These are phyloP conservation scores for Hypomontagnella submonticulosa DNA, from an alignment of 495 filamentous ascomycete species.

Conservation along the genomic window DNA sequence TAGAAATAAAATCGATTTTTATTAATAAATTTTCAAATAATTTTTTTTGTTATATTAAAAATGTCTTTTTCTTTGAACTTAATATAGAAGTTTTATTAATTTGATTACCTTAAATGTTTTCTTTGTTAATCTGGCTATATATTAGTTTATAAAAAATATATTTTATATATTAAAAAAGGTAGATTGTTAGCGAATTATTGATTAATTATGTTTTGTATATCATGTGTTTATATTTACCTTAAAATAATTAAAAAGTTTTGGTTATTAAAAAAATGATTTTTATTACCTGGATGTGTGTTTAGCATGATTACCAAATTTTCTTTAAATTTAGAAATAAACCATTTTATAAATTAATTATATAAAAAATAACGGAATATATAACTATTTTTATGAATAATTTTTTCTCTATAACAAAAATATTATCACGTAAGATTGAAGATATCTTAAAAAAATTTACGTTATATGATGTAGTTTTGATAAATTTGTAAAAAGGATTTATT, in stretches of 20 bases:
- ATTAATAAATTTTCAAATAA: too few relatives aligned
- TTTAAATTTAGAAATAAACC: too few relatives aligned
- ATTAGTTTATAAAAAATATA: too few relatives aligned
- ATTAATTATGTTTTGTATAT: background rate
- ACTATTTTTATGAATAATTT: background rate
- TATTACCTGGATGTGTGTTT: background rate
- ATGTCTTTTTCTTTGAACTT: too few relatives aligned
- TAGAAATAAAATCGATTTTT: too few relatives aligned
- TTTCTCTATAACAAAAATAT: background rate
- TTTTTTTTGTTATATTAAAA: background rate
- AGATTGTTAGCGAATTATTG: background rate
- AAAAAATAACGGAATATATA: background rate
- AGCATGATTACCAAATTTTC: background rate
- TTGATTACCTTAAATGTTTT: too few relatives aligned
- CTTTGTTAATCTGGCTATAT: too few relatives aligned
- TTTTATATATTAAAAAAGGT: background rate
- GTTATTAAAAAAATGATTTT: constrained; percentile 1
- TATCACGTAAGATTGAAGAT: background rate
- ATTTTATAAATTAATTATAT: too few relatives aligned
- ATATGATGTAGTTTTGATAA: constrained; percentile 1
- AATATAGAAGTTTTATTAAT: too few relatives aligned
- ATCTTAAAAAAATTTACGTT: background rate
- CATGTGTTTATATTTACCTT: background rate
- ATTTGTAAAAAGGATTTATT: background rate
- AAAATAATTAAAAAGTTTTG: background rate